Percentiles rank a stretch among this genome's conserved stretches.
These are phyloP conservation scores for Lachancea meyersii DNA, from an alignment of 805 yeast species.

Conservation along the genomic window DNA sequence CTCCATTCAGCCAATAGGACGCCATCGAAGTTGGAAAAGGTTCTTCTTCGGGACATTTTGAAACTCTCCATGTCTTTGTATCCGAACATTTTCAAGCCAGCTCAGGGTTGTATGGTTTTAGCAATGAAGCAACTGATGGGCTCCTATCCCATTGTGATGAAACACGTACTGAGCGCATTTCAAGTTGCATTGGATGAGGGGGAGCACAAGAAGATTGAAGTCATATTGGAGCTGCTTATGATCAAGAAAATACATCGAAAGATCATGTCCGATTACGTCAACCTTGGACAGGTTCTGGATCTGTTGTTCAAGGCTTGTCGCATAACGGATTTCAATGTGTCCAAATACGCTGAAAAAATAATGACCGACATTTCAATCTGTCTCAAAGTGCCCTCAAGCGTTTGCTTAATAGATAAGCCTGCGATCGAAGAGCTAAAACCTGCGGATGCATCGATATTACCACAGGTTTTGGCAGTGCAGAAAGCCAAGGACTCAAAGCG, in stretches of 20 bases:
- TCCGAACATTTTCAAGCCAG: conserved; percentile 59
- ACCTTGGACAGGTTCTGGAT: conserved; percentile 42
- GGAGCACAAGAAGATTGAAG: conserved; percentile 53
- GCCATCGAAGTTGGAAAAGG: conserved; percentile 58
- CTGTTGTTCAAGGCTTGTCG: conserved; percentile 49
- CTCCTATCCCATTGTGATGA: conserved; percentile 50
- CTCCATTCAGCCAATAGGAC: conserved; percentile 68
- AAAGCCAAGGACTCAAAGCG: conserved; percentile 60
- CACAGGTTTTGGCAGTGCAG: conserved; percentile 53
- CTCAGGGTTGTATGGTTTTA: conserved; percentile 60
- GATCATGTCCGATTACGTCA: conserved; percentile 50
- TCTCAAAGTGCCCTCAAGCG: conserved; percentile 45
- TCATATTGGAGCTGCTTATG: conserved; percentile 54
- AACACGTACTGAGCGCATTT: conserved; percentile 38
- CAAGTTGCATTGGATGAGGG: conserved; percentile 42
- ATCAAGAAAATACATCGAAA: conserved; percentile 53
- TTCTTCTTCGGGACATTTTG: conserved; percentile 60
- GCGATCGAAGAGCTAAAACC: conserved; percentile 47
- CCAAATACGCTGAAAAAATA: conserved; percentile 47
- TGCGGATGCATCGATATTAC: conserved; percentile 50
- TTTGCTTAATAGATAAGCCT: conserved; percentile 44
- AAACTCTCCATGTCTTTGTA: conserved; percentile 62
- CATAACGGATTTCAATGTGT: conserved; percentile 51
- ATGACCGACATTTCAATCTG: conserved; percentile 38
- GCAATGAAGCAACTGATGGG: conserved; percentile 67